phyloP scores from a whole-genome alignment of 805 yeast genomes.

The Hanseniaspora thailandica region DNA sequence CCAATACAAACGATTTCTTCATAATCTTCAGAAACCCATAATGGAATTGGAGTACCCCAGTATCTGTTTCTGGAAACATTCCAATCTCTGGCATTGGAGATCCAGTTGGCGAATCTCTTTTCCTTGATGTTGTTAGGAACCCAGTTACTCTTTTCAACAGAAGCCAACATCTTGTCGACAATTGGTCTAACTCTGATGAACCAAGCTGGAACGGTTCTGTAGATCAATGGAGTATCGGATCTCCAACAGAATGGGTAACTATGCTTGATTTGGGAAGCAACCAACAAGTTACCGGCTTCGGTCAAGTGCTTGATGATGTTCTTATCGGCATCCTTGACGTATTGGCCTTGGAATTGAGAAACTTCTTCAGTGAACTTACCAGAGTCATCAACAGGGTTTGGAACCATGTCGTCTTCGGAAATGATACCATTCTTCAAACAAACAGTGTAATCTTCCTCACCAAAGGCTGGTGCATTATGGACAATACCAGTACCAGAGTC shows the following conservation, averaged over 20 bases:
- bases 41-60: slow-evolving; percentile 99
- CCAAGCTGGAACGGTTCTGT: slow-evolving; percentile 98
- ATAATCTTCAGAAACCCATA: slow-evolving; percentile 91
- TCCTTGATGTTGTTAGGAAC: slow-evolving; percentile 85
- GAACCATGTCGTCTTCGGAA: slow-evolving; percentile 55
- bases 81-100: slow-evolving; percentile 98
- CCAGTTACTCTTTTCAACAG: slow-evolving; percentile 84
- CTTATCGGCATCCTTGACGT: slow-evolving; percentile 93
- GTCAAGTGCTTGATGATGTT: slow-evolving; percentile 76
- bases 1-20: slow-evolving; percentile 91
- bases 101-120: slow-evolving; percentile 95
- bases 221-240: slow-evolving; percentile 93
- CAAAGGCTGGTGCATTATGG: slow-evolving; percentile 96
- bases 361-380: slow-evolving; percentile 77
- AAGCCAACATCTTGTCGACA: slow-evolving; percentile 78
- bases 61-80: slow-evolving; percentile 94
- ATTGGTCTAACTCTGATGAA: slow-evolving; percentile 80
- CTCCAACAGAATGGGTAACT: slow-evolving; percentile 99
- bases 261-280: slow-evolving; percentile 77
- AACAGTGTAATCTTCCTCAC: slow-evolving; percentile 93
- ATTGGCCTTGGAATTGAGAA: slow-evolving; percentile 61
- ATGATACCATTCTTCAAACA: slow-evolving; percentile 69
- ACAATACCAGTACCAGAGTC: slow-evolving; percentile 99
- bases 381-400: slow-evolving; percentile 88
- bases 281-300: slow-evolving; percentile 60